These are phyloP conservation scores for Fraxinus sp. DNA, from an alignment of 305 asterid species.

Conservation along the genomic window DNA sequence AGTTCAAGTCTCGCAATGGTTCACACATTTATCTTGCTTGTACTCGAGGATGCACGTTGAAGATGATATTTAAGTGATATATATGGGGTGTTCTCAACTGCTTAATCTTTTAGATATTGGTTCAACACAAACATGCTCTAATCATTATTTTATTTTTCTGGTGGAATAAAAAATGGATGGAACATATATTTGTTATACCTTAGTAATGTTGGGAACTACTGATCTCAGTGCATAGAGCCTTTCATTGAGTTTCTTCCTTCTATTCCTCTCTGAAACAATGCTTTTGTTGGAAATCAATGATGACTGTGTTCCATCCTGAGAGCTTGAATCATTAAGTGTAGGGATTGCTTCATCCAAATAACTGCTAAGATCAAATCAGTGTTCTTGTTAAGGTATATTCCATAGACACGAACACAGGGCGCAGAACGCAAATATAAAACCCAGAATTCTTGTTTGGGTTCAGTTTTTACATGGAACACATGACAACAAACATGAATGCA, in stretches of 20 bases:
- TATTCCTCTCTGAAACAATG: constrained; percentile 46
- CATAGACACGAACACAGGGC: neutral
- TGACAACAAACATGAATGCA: neutral
- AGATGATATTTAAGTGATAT: neutral
- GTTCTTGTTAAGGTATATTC: neutral
- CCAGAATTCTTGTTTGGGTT: neutral
- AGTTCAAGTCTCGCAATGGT: no score
- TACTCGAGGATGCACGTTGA: neutral
- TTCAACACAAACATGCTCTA: neutral
- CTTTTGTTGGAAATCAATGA: constrained; percentile 33
- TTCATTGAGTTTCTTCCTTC: constrained; percentile 51
- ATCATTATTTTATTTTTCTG: neutral
- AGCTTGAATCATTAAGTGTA: constrained; percentile 42
- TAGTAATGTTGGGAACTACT: constrained; percentile 51
- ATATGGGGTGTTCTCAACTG: neutral
- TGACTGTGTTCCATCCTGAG: constrained; percentile 45
- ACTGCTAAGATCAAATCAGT: constrained; percentile 10
- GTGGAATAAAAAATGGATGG: neutral
- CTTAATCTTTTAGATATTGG: neutral
- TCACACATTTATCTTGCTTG: neutral
- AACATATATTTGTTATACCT: constrained; percentile 24
- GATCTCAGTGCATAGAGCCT: constrained; percentile 47
- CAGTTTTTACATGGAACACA: neutral
- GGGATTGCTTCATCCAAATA: constrained; percentile 38
- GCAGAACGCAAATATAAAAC: neutral